These are phyloP conservation scores for Fusarium sterilihyphosum DNA, from an alignment of 2,329 filamentous ascomycete genomes.

Conservation along the genomic window DNA sequence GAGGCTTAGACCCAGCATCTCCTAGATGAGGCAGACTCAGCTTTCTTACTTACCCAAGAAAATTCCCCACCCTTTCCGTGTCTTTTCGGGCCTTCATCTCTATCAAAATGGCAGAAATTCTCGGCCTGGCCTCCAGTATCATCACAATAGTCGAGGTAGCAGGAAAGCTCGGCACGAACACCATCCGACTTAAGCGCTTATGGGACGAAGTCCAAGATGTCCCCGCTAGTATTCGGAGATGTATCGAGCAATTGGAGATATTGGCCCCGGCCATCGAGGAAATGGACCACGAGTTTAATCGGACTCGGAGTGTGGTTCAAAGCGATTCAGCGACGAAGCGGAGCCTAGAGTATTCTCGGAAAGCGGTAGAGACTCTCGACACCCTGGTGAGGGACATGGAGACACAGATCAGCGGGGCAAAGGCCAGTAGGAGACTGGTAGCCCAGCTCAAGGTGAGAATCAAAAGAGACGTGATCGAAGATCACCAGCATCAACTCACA, in stretches of 20 bases:
- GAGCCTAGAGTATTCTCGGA: slow-evolving; percentile 14
- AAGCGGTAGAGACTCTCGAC: slow-evolving; percentile 2
- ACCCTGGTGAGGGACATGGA: background rate
- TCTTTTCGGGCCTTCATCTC: no score
- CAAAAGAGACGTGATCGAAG: slow-evolving; percentile 7
- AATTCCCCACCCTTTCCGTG: no score
- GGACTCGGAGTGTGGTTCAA: background rate
- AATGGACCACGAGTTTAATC: slow-evolving; percentile 10
- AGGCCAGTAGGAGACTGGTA: background rate
- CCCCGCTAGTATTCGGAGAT: background rate
- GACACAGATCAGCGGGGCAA: background rate
- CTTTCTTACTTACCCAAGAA: background rate
- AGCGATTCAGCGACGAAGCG: background rate
- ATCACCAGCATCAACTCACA: slow-evolving; percentile 4
- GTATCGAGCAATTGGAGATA: slow-evolving; percentile 5
- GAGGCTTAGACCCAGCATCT: background rate
- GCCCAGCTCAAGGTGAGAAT: slow-evolving; percentile 6
- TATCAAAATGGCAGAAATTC: slow-evolving; percentile 21
- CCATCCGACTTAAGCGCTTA: slow-evolving; percentile 13
- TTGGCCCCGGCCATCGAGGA: background rate
- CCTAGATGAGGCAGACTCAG: background rate
- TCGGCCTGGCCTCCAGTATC: slow-evolving; percentile 21
- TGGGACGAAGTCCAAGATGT: slow-evolving; percentile 32
- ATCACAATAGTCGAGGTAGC: slow-evolving; percentile 28
- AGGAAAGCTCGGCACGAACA: slow-evolving; percentile 19